Percentiles rank a stretch among this genome's conserved stretches.
These are phyloP conservation scores for Ogataea corticis DNA, from an alignment of 805 yeast species.

Conservation along the genomic window DNA sequence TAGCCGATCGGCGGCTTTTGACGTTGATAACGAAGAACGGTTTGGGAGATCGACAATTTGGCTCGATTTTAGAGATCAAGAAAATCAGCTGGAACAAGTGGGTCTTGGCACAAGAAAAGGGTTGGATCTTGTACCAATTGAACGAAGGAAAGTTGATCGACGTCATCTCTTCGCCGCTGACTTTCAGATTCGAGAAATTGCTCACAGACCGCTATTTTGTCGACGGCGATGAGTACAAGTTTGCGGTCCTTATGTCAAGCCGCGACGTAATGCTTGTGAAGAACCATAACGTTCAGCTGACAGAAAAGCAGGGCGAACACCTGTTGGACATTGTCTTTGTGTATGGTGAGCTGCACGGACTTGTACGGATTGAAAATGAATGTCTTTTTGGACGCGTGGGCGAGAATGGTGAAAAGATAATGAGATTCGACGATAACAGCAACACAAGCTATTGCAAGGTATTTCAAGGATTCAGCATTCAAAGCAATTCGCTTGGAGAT, in stretches of 20 bases:
- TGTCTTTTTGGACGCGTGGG: background rate
- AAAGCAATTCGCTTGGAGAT: background rate
- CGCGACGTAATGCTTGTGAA: constrained; percentile 20
- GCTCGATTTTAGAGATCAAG: constrained; percentile 21
- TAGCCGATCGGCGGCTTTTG: constrained; percentile 14
- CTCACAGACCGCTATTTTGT: background rate
- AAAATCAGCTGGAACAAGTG: constrained; percentile 16
- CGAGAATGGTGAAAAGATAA: too few relatives aligned
- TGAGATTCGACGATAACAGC: too few relatives aligned
- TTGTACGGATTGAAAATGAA: background rate
- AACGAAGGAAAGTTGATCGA: constrained; percentile 13
- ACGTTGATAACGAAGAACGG: constrained; percentile 6
- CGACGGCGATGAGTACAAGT: constrained; percentile 7
- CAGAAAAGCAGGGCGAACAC: constrained; percentile 1
- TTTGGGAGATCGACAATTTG: constrained; percentile 23
- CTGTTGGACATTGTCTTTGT: constrained; percentile 4
- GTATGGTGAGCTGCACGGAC: constrained; percentile 6
- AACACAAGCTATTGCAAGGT: background rate
- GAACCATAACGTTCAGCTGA: constrained; percentile 14
- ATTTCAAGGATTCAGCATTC: background rate
- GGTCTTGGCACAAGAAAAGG: constrained; percentile 30
- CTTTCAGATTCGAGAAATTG: constrained; percentile 19
- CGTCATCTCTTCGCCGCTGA: constrained; percentile 28
- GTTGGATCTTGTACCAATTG: constrained; percentile 31
- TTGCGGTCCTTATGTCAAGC: constrained; percentile 24